Evolutionary conservation across 768 basidiomycete species (phyloP), one percentile per base, ranked within the genome.

Genomic region (Gelatoporia subvermispora): DNA sequence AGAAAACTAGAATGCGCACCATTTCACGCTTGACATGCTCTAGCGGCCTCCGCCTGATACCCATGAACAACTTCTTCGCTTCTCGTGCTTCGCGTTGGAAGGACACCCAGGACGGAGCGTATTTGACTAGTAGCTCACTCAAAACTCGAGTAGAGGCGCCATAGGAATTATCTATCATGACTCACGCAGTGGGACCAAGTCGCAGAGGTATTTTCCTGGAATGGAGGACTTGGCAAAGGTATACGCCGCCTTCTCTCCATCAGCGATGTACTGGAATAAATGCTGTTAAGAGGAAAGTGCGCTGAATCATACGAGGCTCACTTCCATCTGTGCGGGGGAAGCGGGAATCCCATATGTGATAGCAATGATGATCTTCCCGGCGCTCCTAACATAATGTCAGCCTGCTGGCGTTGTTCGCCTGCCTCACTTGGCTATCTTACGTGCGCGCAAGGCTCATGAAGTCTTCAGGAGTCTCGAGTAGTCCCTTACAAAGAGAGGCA

Each of bases 141-240:
- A 28, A 23, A 55, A 48, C 13, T 5, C 48, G 39, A 41, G 35
- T 45, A 24, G 59, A 52, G 11, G 57, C 37, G 15, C 13, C 28
- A 31, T 23, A 23, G 2, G 20, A 3, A 17, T 21, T 11, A 11
- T 13, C 16, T 11, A 16, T 18, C 16, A 20, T 4, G 7, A 50
- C 55, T 34, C 35, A 56, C 55, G 35, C 4, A 25, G 22, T 2
- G 55, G 55, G 11, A 56, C 22, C 2, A 47, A 7, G 18, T 56
- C 55, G 5, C 79, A 73, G 1, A 77, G 59, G 49, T 69, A 77
- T 21, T 63, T 52, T 4, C 74, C 76, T 1, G 72, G 71, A 8
- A 66, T 51, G 0, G 66, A 57, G 0, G 72, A 71, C 13, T 60
- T 47, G 5, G 55, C 57, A 34, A 73, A 53, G 3, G 60, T 57